Evolutionary conservation across 176 grass and related monocot species (phyloP).

Genomic region (Oryza australiensis): DNA sequence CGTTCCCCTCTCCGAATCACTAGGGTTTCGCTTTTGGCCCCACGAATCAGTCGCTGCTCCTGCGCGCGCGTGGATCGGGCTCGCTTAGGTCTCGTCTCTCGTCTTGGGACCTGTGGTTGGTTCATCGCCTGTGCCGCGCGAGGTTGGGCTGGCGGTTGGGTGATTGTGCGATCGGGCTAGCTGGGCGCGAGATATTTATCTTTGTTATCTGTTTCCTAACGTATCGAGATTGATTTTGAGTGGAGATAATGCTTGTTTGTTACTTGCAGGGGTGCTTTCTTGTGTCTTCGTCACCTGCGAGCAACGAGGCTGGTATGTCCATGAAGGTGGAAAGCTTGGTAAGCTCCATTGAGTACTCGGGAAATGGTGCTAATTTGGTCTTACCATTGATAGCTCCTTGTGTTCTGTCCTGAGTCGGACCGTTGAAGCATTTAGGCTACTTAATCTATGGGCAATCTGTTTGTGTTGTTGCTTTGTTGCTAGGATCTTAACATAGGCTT

Average conservation of each 20-base stretch:
- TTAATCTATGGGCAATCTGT: not conserved
- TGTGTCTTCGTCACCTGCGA: slow-evolving; percentile 49
- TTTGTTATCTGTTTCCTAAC: not conserved
- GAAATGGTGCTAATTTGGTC: not conserved
- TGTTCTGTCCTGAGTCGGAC: not conserved
- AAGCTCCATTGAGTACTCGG: slow-evolving; percentile 21
- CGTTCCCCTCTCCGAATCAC: not conserved
- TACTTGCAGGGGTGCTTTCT: slow-evolving; percentile 82
- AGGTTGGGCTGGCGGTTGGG: not conserved
- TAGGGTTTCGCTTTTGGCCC: slow-evolving; percentile 31
- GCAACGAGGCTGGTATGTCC: slow-evolving; percentile 56
- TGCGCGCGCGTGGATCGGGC: not conserved
- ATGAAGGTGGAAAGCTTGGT: slow-evolving; percentile 73
- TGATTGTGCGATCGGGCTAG: not conserved
- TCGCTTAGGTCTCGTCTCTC: not conserved
- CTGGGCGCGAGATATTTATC: not conserved
- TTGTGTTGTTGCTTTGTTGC: not conserved
- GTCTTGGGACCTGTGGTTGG: not conserved
- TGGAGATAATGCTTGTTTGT: not conserved
- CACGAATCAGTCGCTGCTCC: not conserved
- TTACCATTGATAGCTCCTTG: not conserved
- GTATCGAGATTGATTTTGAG: not conserved
- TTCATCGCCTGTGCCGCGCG: not conserved
- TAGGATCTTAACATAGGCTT: not conserved
- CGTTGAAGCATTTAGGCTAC: not conserved